Base-by-base conservation (phyloP, 371 early-diverging fungal species). In the Basidiobolus heterosporus region DNA sequence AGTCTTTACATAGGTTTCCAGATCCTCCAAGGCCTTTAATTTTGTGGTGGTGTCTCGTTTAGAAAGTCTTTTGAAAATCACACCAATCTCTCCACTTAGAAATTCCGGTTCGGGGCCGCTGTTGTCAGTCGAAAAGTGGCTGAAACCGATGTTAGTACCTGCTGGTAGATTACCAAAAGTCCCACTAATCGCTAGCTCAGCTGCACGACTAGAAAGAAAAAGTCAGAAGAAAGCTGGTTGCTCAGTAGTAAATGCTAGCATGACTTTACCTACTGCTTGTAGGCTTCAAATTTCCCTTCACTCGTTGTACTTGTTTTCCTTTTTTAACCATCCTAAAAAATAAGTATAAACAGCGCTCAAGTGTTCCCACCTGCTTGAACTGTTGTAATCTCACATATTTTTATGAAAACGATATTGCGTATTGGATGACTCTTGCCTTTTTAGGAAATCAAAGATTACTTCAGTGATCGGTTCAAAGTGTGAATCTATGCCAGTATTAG, bases 41-140 rank as follows among this genome's bases (percentile, higher is more conserved):
- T 79, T 79, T n/a, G 79, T 79, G 16, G 70, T 64, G 14, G 75
- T 54, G 52, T 78, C 75, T 46, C 78, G 71, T 47, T 81, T 81
- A 15, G 67, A 60, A 45, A 76, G 57, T 36, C 70, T 75, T 54
- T 75, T 77, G 30, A 78, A 46, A 43, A 78, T 69, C 43, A 76
- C 72, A 6, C 64, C 56, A 0, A 80, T 55, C 37, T 75, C 80
- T 19, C 56, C 50, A 21, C 55, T 50, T 15, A 52, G 46, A n/a
- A 44, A 30, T 19, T 23, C 40, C 19, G 55, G 46, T 8, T 21
- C 41, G 9, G 57, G 42, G 20, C 46, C 44, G 35, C 55, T 50
- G 15, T 57, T 49, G 9, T 50, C 37, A 49, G 63, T 57, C 24
- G 65, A 52, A 48, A 57, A 48, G 43, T 41, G 17, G 40, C 44